These are phyloP conservation scores for Ogataea trehalophila DNA, from an alignment of 805 yeast genomes.

Conservation along the genomic window DNA sequence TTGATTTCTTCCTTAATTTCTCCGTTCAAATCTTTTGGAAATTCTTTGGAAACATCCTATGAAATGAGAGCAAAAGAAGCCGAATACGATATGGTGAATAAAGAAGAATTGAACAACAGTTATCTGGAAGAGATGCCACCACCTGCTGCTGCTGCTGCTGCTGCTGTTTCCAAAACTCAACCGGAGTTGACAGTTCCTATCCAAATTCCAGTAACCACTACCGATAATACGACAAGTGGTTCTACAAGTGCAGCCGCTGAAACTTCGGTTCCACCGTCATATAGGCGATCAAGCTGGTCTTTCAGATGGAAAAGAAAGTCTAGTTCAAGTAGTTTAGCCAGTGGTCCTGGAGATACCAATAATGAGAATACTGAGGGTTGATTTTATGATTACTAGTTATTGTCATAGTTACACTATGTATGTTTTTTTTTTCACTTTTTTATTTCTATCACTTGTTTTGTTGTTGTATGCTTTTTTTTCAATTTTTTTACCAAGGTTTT, in stretches of 20 bases:
- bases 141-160: not conserved
- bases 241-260: not conserved
- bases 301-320: conserved; percentile 23
- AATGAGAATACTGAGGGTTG: not conserved
- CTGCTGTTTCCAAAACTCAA: too few relatives aligned
- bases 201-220: not conserved
- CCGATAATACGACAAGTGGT: not conserved
- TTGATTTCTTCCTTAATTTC: not conserved
- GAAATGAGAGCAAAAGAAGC: conserved; percentile 10
- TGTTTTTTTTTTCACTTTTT: not conserved
- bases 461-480: not conserved
- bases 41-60: not conserved
- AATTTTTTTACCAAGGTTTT: not conserved
- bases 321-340: conserved; percentile 4
- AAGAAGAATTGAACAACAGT: conserved; percentile 21
- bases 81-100: conserved; percentile 45
- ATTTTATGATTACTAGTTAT: not conserved
- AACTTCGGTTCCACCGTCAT: not conserved
- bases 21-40: not conserved
- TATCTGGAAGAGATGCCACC: not conserved
- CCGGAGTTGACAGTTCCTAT: not conserved
- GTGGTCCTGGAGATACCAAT: not conserved
- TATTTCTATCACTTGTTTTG: not conserved
- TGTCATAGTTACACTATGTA: not conserved
- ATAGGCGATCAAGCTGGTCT: conserved; percentile 22